Conservation (phyloP, 495 filamentous ascomycete genomes). For the Penicillium paxilli region DNA sequence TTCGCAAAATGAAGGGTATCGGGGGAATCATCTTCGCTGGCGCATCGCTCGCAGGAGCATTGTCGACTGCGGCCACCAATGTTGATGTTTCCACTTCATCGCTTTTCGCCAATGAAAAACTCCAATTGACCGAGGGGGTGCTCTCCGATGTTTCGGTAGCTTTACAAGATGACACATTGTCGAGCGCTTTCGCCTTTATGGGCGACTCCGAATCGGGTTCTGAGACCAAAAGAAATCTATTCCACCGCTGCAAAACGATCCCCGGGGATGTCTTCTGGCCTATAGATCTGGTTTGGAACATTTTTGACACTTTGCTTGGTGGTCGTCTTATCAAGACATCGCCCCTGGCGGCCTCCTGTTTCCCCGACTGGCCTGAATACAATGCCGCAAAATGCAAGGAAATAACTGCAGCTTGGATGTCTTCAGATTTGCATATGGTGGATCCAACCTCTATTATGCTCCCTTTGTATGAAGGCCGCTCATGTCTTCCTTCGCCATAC, state of each 20-base stretch:
- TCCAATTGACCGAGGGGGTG: neutral
- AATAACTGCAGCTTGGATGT: constrained; percentile 4
- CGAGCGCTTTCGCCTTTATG: constrained; percentile 13
- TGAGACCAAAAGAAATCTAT: neutral
- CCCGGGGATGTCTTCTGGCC: constrained; percentile 47
- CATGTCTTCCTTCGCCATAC: constrained; percentile 25
- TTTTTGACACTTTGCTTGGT: constrained; percentile 42
- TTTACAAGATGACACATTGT: neutral
- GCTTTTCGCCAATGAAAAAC: neutral
- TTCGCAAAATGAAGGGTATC: neutral
- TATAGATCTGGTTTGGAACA: constrained; percentile 26
- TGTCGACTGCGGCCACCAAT: neutral
- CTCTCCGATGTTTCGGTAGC: neutral
- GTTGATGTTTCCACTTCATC: neutral
- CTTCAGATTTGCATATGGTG: constrained; percentile 10
- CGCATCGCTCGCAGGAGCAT: neutral
- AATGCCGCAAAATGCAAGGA: constrained; percentile 36
- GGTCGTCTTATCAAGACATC: constrained; percentile 48
- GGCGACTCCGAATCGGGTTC: constrained; percentile 1
- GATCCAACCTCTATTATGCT: constrained; percentile 32
- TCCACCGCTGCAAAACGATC: constrained; percentile 38
- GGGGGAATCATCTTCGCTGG: neutral
- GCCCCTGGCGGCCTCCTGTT: constrained; percentile 50
- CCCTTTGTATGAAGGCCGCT: constrained; percentile 27
- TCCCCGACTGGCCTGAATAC: constrained; percentile 37